Percentiles rank a stretch among this genome's conserved stretches.
These are phyloP conservation scores for Tolypocladium paradoxum DNA, from an alignment of 2,329 filamentous ascomycete species.

Conservation along the genomic window DNA sequence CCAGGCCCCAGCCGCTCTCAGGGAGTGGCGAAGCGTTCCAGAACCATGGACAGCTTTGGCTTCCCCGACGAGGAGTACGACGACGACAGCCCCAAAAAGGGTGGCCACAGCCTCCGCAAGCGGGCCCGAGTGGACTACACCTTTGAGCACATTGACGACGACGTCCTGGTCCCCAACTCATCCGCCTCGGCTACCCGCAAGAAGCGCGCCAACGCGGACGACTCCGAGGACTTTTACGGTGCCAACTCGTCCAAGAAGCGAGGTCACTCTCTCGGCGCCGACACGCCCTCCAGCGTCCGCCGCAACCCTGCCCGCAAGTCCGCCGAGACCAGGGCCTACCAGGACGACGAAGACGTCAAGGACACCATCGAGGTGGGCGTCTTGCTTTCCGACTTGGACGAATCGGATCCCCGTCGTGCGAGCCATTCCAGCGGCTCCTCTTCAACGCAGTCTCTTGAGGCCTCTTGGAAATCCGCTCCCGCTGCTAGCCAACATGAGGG, in stretches of 20 bases:
- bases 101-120: constrained; percentile 47
- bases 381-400: constrained; percentile 20
- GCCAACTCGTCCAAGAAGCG: constrained; percentile 19
- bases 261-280: constrained; percentile 23
- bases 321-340: constrained; percentile 20
- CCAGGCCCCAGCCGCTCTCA: constrained; percentile 17
- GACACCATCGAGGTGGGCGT: constrained; percentile 48
- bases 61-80: constrained; percentile 31
- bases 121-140: constrained; percentile 48
- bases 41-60: constrained; percentile 28
- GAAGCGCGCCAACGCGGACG: constrained; percentile 25
- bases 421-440: constrained; percentile 19
- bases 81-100: constrained; percentile 40
- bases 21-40: constrained; percentile 30
- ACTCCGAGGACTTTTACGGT: constrained; percentile 19
- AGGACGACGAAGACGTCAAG: constrained; percentile 39
- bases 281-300: constrained; percentile 25
- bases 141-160: constrained; percentile 40
- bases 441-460: constrained; percentile 10
- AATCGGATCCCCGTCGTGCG: constrained; percentile 15
- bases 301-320: constrained; percentile 30
- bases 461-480: constrained; percentile 9
- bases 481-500: constrained; percentile 1
- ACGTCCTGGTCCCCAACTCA: constrained; percentile 25
- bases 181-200: constrained; percentile 21